Conservation (phyloP, 164 flowering plant species). For the Vitis labrusca region DNA sequence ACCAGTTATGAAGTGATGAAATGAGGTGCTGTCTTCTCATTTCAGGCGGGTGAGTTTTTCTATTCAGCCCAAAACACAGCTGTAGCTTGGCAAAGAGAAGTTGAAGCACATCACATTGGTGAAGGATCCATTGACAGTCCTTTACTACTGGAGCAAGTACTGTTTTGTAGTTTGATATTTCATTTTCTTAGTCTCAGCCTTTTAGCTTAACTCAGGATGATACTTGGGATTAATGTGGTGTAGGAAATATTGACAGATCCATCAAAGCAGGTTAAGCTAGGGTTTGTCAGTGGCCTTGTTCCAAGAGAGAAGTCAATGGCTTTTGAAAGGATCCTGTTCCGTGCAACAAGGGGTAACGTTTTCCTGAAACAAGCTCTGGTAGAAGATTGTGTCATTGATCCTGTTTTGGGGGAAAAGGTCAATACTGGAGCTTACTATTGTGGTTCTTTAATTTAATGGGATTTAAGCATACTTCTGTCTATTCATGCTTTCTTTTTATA, state of each 20-base stretch:
- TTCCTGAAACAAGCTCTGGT: conserved; percentile 62
- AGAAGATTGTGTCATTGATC: conserved; percentile 70
- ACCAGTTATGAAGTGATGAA: neutral
- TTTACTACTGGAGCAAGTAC: conserved; percentile 66
- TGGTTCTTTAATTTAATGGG: neutral
- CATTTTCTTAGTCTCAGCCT: conserved; percentile 1
- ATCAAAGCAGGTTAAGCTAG: conserved; percentile 76
- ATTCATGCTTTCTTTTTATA: too few species aligned
- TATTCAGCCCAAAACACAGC: conserved; percentile 61
- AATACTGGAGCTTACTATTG: neutral
- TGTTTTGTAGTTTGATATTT: conserved; percentile 2
- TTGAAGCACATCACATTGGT: conserved; percentile 35
- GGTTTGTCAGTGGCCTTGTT: conserved; percentile 77
- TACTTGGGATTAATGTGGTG: conserved; percentile 5
- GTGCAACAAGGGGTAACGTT: conserved; percentile 92
- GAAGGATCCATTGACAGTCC: conserved; percentile 73
- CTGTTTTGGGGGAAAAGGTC: conserved; percentile 83
- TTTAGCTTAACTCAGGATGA: neutral
- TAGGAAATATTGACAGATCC: conserved; percentile 66
- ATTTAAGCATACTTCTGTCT: too few species aligned
- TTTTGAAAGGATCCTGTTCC: conserved; percentile 86
- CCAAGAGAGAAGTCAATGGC: conserved; percentile 75
- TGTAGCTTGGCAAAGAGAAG: conserved; percentile 60
- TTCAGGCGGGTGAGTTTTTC: conserved; percentile 82
- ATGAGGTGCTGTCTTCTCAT: neutral